A percentile compares a stretch with the other conserved stretches of the same genome.
Conservation (phyloP, 495 filamentous ascomycete species). For the Daldinia bambusicola region DNA sequence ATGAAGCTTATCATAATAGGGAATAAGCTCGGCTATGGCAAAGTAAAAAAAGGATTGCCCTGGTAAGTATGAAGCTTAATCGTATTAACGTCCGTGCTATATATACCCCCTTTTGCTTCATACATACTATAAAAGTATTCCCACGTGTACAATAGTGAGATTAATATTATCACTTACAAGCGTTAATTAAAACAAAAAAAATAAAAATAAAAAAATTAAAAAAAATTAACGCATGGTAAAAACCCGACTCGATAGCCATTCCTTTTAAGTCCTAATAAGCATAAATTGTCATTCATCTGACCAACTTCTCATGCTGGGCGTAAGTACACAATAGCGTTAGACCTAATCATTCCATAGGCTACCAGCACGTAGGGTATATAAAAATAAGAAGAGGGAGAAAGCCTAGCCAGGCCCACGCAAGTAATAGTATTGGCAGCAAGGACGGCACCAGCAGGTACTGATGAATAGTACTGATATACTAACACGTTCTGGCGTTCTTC, state of each 20-base stretch:
- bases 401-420: slow-evolving; percentile 2
- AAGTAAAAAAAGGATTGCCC: neutral
- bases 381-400: neutral
- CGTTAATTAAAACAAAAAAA: slow-evolving; percentile 7
- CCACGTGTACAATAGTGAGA: slow-evolving; percentile 26
- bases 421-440: neutral
- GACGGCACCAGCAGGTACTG: neutral
- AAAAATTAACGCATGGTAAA: slow-evolving; percentile 28
- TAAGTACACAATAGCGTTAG: slow-evolving; percentile 21
- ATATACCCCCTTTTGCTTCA: slow-evolving; percentile 7
- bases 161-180: slow-evolving; percentile 12
- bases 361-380: neutral
- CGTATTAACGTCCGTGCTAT: neutral
- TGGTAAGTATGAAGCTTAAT: slow-evolving; percentile 6
- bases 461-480: slow-evolving; percentile 1
- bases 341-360: slow-evolving; percentile 19
- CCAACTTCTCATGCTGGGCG: slow-evolving; percentile 39
- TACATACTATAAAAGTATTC: neutral
- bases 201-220: slow-evolving; percentile 14
- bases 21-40: neutral
- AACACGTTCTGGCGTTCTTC: slow-evolving; percentile 39
- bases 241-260: slow-evolving; percentile 26
- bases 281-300: slow-evolving; percentile 43
- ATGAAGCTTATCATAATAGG: neutral
- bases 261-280: slow-evolving; percentile 40